phyloP scores from a whole-genome alignment of 352 stramenopile genomes.

The Globisporangium echinulatum region DNA sequence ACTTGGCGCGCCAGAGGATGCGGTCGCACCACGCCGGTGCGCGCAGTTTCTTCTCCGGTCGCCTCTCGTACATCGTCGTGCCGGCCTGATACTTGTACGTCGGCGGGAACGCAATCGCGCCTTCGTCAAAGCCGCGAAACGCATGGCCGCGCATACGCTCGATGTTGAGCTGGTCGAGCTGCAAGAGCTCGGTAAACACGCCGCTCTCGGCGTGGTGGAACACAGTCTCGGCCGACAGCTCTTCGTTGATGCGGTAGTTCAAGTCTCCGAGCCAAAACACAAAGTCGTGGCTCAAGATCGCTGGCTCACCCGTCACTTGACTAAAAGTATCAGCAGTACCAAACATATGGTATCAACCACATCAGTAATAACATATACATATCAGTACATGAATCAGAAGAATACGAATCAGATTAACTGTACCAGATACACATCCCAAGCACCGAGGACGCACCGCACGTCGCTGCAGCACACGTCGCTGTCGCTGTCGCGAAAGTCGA shows the following conservation, averaged over 20 bases:
- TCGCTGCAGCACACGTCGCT: conserved; percentile 16
- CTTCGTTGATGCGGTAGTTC: conserved; percentile 88
- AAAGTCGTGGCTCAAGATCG: conserved; percentile 96
- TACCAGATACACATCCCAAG: too few species aligned
- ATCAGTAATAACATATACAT: too few species aligned
- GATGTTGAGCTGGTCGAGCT: conserved; percentile 60
- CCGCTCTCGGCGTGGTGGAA: conserved; percentile 51
- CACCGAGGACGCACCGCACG: conserved; percentile 6
- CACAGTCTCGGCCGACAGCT: conserved; percentile 66
- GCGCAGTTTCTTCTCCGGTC: conserved; percentile 98
- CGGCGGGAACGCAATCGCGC: conserved; percentile 86
- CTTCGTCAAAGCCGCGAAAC: conserved; percentile 89
- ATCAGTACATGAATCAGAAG: too few species aligned
- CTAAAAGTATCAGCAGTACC: conserved; percentile 12
- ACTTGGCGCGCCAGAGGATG: conserved; percentile 76
- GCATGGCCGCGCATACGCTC: conserved; percentile 70
- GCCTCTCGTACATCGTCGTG: conserved; percentile 94
- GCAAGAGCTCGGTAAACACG: conserved; percentile 16
- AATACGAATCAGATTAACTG: too few species aligned
- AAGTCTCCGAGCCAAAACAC: conserved; percentile 96
- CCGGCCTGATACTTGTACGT: conserved; percentile 98
- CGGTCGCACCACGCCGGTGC: conserved; percentile 96
- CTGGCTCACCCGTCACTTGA: conserved; percentile 38
- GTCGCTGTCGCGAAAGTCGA: conserved; percentile 82
- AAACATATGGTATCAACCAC: background rate